phyloP scores from a whole-genome alignment of 805 yeast species.

The Wickerhamomyces alni region DNA sequence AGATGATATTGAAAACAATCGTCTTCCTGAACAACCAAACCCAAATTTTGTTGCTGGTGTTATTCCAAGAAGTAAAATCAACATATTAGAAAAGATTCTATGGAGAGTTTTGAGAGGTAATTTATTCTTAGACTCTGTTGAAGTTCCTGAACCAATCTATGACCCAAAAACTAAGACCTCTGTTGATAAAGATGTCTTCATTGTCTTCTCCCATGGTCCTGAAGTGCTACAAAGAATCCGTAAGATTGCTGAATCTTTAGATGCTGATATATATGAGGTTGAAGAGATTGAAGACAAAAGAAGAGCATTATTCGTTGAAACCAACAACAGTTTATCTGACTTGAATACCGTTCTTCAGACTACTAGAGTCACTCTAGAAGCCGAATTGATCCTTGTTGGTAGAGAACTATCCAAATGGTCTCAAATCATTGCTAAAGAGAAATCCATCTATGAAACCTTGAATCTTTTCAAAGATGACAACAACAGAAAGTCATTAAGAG shows the following conservation, averaged over 20 bases:
- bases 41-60: conserved; percentile 67
- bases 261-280: conserved; percentile 70
- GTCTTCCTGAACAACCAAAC: conserved; percentile 30
- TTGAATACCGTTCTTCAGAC: conserved; percentile 55
- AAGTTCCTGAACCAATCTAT: conserved; percentile 64
- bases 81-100: conserved; percentile 69
- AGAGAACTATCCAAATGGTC: conserved; percentile 73
- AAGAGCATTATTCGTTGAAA: conserved; percentile 59
- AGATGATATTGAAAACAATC: conserved; percentile 15
- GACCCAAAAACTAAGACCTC: conserved; percentile 54
- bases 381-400: conserved; percentile 77
- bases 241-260: conserved; percentile 86
- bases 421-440: conserved; percentile 64
- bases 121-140: conserved; percentile 67
- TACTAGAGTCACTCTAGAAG: conserved; percentile 61
- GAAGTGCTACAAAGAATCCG: conserved; percentile 65
- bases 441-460: conserved; percentile 74
- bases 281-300: conserved; percentile 44
- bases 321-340: conserved; percentile 52
- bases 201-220: conserved; percentile 88
- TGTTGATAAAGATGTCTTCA: conserved; percentile 73
- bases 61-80: conserved; percentile 63
- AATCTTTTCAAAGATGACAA: conserved; percentile 73
- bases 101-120: conserved; percentile 97
- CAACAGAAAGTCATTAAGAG: conserved; percentile 76